Evolutionary conservation across 768 basidiomycete genomes (phyloP), one percentile per base, ranked within the genome.

Genomic region (Lactifluus hygrophoroides): DNA sequence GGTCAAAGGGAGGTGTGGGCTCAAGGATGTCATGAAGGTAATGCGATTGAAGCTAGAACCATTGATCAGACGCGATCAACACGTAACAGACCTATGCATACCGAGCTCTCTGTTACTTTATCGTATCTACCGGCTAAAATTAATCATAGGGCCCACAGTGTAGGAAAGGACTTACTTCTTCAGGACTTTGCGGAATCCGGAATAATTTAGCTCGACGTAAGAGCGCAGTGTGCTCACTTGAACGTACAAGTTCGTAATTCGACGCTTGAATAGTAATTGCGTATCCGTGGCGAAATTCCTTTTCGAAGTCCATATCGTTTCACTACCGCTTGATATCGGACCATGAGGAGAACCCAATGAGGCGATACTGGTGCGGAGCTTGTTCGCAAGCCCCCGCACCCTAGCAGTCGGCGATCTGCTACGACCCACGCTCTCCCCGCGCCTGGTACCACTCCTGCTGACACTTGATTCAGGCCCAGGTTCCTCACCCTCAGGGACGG

Each of bases 131-230:
- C 45, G 21, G 49, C 23, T 21, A 34, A 8, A 55, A 50, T 62
- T 23, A 55, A 61, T n/a, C 54, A 56, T 21, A 43, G 49, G 7
- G 53, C 47, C 27, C 23, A 32, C 34, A 40, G 11, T 38, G 34
- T 37, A 56, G 7, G 44, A 46, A 55, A 50, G n/a, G 30, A 70
- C 83, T 57, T 68, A 93, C 88, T 97, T 97, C 74, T 97, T 97
- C 68, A 94, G 69, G 37, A 95, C 94, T 77, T 97, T 97, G 65
- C 91, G 81, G 73, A 97, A 92, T 1, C 94, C 95, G 0, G 91
- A 88, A 69, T 90, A 80, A 70, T 98, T 98, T 57, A 96, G 74
- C 66, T 97, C 92, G 56, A 92, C 83, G 63, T 92, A 99, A 6
- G 91, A 88, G 69, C 79, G 81, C 56, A 98, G 77, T 28, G 85